Percentiles rank a stretch among this genome's conserved stretches.
Evolutionary conservation across 2,329 filamentous ascomycete genomes (phyloP).

Genomic region (Phyllosticta ampelicida): DNA sequence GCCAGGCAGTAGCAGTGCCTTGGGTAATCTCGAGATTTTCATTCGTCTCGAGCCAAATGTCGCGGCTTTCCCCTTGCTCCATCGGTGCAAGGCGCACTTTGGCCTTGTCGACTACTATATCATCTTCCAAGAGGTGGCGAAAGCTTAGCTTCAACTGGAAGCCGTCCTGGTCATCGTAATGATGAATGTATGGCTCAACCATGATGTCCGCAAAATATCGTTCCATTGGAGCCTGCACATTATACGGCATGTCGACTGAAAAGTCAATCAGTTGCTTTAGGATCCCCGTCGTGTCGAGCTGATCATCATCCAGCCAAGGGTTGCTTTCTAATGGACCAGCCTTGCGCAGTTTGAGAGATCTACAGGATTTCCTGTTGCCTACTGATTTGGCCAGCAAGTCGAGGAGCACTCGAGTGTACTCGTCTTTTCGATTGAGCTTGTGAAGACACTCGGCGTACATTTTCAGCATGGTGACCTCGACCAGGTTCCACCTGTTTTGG

Average conservation of each 20-base stretch:
- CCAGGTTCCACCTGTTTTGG: conserved; percentile 62
- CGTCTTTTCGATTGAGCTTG: conserved; percentile 62
- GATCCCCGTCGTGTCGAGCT: conserved; percentile 26
- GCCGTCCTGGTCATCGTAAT: conserved; percentile 61
- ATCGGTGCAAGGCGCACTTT: conserved; percentile 52
- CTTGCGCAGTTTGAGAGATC: conserved; percentile 13
- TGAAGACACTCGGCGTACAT: conserved; percentile 79
- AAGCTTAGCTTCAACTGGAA: conserved; percentile 61
- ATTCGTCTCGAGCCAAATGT: conserved; percentile 53
- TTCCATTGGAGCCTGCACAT: conserved; percentile 56
- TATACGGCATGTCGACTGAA: conserved; percentile 43
- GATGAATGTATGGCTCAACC: conserved; percentile 57
- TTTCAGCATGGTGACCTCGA: conserved; percentile 74
- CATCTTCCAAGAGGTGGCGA: conserved; percentile 60
- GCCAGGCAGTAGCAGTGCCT: conserved; percentile 43
- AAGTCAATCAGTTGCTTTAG: conserved; percentile 36
- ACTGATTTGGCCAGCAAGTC: conserved; percentile 61
- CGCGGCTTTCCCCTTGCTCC: conserved; percentile 47
- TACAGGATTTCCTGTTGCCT: conserved; percentile 20
- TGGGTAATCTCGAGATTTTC: conserved; percentile 40
- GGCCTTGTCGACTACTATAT: conserved; percentile 54
- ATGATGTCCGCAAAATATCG: conserved; percentile 64
- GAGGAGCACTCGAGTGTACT: conserved; percentile 67
- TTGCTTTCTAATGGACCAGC: not conserved
- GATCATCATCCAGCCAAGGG: conserved; percentile 29